Base-by-base conservation (phyloP, 225 moss, liverwort and hornwort genomes). In the Lunularia cruciata region DNA sequence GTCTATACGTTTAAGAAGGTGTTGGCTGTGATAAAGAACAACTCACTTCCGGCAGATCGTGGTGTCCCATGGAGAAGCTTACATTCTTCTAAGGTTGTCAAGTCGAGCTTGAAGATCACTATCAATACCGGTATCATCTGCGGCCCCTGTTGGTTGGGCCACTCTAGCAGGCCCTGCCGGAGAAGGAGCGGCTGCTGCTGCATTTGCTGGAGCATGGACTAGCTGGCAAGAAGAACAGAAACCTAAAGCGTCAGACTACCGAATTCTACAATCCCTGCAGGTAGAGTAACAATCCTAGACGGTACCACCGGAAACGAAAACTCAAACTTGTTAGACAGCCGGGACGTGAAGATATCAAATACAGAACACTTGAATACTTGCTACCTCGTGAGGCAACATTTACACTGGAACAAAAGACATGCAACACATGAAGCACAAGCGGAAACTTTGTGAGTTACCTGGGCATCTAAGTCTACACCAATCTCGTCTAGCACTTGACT, bases 401-500 rank as follows among this genome's bases (percentile, higher is more conserved):
- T n/a, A 51, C 20, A 51, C 3, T 8, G 51, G 8, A 4, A 51
- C 25, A 23, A 9, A 43, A 6, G 28, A 57, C 11, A 5, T 65
- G 14, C 10, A 47, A 13, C 10, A 32, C n/a, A 52, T 52, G 19
- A 64, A 22, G 19, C 38, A 69, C 20, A 49, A 40, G 30, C 2
- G n/a, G 26, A 20, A 68, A 63, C 7, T 60, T 22, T 60, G 25
- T n/a, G 55, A 27, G 43, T 33, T 70, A 91, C 91, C 91, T 98
- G 90, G 75, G 92, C 84, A 84, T 90, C 92, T 39, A 98, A 80
- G 83, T 98, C 96, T 39, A 98, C 81, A 58, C 92, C 96, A 75
- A 92, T 90, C 81, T 90, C 90, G 69, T 98, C 96, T 43, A 98
- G 82, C 47, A 98, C 96, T 92, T 98, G 96, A 83, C 79, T 98